Conservation (phyloP, 2,329 filamentous ascomycete species). For the Fusarium citri region DNA sequence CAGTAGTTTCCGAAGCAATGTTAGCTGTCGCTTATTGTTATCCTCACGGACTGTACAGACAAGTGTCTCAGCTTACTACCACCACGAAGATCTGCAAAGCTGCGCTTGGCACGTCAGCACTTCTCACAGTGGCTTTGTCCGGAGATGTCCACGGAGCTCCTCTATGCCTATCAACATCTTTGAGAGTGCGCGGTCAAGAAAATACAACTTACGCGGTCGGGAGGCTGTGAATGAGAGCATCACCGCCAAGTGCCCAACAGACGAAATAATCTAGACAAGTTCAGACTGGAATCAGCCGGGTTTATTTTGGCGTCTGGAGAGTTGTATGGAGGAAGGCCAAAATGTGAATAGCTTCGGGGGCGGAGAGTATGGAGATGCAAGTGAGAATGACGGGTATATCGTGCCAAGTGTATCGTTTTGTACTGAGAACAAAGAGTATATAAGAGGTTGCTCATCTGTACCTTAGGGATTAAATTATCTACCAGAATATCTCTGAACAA, state of each 20-base stretch:
- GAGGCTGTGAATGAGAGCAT: slow-evolving; percentile 2
- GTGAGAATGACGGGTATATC: neutral
- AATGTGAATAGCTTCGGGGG: neutral
- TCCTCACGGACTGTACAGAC: neutral
- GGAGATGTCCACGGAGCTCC: slow-evolving; percentile 11
- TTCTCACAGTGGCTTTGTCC: neutral
- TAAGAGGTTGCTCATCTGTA: neutral
- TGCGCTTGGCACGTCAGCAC: slow-evolving; percentile 11
- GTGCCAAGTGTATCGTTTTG: neutral
- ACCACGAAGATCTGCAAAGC: neutral
- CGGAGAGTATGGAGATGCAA: neutral
- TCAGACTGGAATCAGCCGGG: accelerated
- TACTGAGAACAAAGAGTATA: accelerated
- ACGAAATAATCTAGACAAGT: accelerated
- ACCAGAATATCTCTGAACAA: neutral
- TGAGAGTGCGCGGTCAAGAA: neutral
- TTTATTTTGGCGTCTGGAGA: neutral
- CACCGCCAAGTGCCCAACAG: neutral
- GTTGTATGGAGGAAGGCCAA: neutral
- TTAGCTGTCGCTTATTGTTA: accelerated
- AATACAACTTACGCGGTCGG: neutral
- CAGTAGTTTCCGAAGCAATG: too few relatives aligned
- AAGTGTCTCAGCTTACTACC: neutral
- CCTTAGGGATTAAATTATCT: neutral
- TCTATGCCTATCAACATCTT: neutral